Percentiles rank a stretch among this genome's conserved stretches.
These are phyloP conservation scores for Allantophomopsis cytisporea DNA, from an alignment of 2,329 filamentous ascomycete species.

Conservation along the genomic window DNA sequence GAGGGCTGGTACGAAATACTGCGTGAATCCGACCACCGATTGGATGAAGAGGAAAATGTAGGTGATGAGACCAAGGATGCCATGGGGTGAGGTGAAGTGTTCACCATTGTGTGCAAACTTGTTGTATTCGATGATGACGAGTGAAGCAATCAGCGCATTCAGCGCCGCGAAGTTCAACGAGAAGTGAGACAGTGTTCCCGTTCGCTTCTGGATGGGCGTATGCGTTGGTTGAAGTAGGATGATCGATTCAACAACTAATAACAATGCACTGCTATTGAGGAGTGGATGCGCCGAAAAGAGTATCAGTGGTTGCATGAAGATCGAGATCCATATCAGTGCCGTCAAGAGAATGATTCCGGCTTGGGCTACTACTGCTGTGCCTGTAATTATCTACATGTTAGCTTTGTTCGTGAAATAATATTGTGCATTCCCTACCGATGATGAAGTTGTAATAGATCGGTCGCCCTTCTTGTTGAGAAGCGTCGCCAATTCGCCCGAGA, in stretches of 20 bases:
- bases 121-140: constrained; percentile 69
- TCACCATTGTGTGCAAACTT: constrained; percentile 53
- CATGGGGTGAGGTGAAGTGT: constrained; percentile 74
- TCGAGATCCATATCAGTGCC: constrained; percentile 62
- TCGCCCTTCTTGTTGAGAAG: constrained; percentile 50
- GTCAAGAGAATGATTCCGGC: constrained; percentile 63
- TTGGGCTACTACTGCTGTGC: constrained; percentile 72
- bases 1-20: constrained; percentile 61
- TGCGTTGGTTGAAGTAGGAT: constrained; percentile 82
- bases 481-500: constrained; percentile 59
- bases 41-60: constrained; percentile 60
- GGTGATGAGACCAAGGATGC: constrained; percentile 66
- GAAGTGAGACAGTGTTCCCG: constrained; percentile 50
- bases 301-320: constrained; percentile 51
- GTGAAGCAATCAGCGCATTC: constrained; percentile 41
- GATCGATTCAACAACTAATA: constrained; percentile 67
- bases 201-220: constrained; percentile 57
- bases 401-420: constrained; percentile 2
- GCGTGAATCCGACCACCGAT: constrained; percentile 66
- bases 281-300: constrained; percentile 87
- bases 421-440: constrained; percentile 39
- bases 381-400: constrained; percentile 26
- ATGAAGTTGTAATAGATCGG: constrained; percentile 58
- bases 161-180: constrained; percentile 49
- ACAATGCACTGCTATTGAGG: constrained; percentile 49